Percentiles rank a stretch among this genome's conserved stretches.
These are phyloP conservation scores for Xylaria nigripes DNA, from an alignment of 495 filamentous ascomycete species.

Conservation along the genomic window DNA sequence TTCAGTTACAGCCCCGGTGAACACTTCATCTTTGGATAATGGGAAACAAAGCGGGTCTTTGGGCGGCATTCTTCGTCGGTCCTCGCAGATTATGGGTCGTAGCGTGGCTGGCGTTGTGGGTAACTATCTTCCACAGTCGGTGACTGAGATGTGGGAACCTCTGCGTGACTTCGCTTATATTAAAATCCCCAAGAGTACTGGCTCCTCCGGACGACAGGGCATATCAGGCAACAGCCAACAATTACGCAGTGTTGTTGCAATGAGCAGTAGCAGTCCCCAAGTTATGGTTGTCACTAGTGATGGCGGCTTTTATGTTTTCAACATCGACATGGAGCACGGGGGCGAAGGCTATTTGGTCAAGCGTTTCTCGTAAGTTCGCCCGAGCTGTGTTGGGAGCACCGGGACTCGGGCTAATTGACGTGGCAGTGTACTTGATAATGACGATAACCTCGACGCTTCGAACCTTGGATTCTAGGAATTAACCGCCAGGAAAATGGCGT, in stretches of 20 bases:
- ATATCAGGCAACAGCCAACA: conserved; percentile 20
- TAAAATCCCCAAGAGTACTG: conserved; percentile 65
- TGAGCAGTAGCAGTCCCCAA: conserved; percentile 86
- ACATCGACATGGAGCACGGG: conserved; percentile 87
- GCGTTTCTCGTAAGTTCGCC: conserved; percentile 69
- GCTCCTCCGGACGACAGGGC: conserved; percentile 28
- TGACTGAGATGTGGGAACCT: conserved; percentile 97
- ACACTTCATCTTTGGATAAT: conserved; percentile 35
- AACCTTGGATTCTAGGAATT: conserved; percentile 27
- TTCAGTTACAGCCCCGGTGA: conserved; percentile 29
- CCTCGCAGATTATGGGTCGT: conserved; percentile 90
- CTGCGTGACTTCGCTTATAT: conserved; percentile 92
- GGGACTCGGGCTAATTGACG: conserved; percentile 10
- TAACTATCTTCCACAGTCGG: conserved; percentile 81
- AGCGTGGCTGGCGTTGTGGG: conserved; percentile 81
- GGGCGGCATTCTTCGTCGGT: conserved; percentile 87
- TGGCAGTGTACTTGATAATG: conserved; percentile 41
- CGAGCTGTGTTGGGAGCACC: too few relatives aligned
- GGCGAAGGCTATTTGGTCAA: conserved; percentile 89
- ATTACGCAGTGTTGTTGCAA: conserved; percentile 81
- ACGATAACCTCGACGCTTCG: conserved; percentile 43
- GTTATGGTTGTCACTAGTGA: conserved; percentile 98
- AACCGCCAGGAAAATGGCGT: background rate
- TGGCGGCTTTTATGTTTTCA: conserved; percentile 88
- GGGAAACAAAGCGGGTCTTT: conserved; percentile 57